A percentile compares a stretch with the other conserved stretches of the same genome.
These are phyloP conservation scores for Rubroboletus pulcherrimus DNA, from an alignment of 768 basidiomycete genomes.

Conservation along the genomic window DNA sequence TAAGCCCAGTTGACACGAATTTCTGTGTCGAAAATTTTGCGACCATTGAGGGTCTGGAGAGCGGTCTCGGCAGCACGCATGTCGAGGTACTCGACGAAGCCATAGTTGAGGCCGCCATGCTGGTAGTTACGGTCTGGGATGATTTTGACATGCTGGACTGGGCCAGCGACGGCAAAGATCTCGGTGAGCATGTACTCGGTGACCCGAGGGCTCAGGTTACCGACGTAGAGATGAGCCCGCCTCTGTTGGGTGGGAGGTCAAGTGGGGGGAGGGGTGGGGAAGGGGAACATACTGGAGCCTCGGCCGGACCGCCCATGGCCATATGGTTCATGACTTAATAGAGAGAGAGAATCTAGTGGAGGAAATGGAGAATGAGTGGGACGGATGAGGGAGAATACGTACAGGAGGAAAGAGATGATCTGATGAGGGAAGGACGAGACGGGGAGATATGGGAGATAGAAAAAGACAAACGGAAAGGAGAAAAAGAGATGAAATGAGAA, in stretches of 20 bases:
- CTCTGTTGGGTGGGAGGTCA: conserved; percentile 43
- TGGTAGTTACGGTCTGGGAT: conserved; percentile 99
- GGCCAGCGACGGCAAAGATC: conserved; percentile 94
- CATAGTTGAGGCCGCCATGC: conserved; percentile 98
- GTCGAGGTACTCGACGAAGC: conserved; percentile 98
- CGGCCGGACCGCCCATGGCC: conserved; percentile 64
- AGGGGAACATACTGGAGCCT: conserved; percentile 63
- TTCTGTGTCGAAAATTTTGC: conserved; percentile 99
- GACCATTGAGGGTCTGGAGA: conserved; percentile 96
- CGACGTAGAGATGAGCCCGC: conserved; percentile 97
- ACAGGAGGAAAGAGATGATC: conserved; percentile 39
- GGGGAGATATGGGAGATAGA: conserved; percentile 30
- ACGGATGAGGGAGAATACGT: conserved; percentile 14
- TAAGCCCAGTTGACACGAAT: conserved; percentile 99
- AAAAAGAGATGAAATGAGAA: conserved; percentile 32
- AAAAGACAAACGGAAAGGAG: conserved; percentile 35
- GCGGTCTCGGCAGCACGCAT: conserved; percentile 99
- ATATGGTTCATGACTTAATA: conserved; percentile 72
- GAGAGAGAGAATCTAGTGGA: conserved; percentile 26
- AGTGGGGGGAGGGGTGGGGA: not conserved
- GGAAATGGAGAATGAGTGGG: conserved; percentile 2
- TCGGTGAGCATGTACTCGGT: conserved; percentile 99
- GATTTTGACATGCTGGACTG: conserved; percentile 99
- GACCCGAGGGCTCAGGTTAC: conserved; percentile 94
- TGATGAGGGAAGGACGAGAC: conserved; percentile 37